phyloP scores from a whole-genome alignment of 2,329 filamentous ascomycete genomes.

The Penicillium decumbens region DNA sequence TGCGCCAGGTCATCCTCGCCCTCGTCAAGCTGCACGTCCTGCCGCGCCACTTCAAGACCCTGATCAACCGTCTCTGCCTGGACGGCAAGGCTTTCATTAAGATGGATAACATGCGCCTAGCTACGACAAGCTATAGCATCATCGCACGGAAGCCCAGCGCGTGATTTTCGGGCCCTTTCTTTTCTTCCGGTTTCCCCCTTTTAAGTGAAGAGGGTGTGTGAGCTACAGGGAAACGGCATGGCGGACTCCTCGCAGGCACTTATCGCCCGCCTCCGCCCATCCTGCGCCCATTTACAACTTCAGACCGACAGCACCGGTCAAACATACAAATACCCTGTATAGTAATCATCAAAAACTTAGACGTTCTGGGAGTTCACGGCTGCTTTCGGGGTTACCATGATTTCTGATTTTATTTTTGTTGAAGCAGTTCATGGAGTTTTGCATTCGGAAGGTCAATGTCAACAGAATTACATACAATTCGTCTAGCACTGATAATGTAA shows the following conservation, averaged over 20 bases:
- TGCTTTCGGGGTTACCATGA: constrained; percentile 3
- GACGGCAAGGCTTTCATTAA: constrained; percentile 54
- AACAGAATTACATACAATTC: not conserved
- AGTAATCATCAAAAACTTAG: constrained; percentile 14
- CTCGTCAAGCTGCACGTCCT: constrained; percentile 47
- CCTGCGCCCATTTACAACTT: not conserved
- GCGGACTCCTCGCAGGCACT: not conserved
- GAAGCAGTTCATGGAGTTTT: constrained; percentile 5
- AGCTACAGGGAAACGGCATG: not conserved
- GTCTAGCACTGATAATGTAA: not conserved
- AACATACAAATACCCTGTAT: constrained; percentile 15
- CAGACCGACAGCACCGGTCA: not conserved
- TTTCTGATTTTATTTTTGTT: not conserved
- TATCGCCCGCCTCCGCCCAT: not conserved
- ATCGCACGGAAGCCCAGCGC: constrained; percentile 46
- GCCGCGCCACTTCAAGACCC: constrained; percentile 50
- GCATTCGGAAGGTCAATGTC: not conserved
- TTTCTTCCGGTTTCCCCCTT: not conserved
- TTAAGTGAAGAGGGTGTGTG: not conserved
- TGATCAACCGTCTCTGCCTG: constrained; percentile 52
- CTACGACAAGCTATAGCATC: constrained; percentile 52
- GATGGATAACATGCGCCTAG: constrained; percentile 53
- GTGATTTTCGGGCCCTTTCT: constrained; percentile 1
- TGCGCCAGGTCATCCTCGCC: constrained; percentile 48
- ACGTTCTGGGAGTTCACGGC: constrained; percentile 13